A percentile compares a stretch with the other conserved stretches of the same genome.
Conservation (phyloP, 2,329 filamentous ascomycete genomes). For the Calonectria hongkongensis region DNA sequence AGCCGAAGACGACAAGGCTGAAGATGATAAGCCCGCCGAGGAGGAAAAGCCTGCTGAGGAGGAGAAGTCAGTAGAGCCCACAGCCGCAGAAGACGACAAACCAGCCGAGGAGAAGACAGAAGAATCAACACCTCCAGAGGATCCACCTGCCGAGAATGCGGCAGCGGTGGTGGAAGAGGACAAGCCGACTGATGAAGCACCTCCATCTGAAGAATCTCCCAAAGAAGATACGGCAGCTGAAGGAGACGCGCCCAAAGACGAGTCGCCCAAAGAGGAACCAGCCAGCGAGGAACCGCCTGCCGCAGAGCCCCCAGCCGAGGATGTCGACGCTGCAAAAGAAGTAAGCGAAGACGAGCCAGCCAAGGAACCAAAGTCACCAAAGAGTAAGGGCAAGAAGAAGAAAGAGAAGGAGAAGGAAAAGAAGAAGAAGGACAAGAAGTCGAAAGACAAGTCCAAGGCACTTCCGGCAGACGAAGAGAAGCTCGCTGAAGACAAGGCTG, state of each 20-base stretch:
- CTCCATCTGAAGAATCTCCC: slow-evolving; percentile 27
- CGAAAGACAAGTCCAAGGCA: slow-evolving; percentile 18
- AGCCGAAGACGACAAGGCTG: slow-evolving; percentile 12
- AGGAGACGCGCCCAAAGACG: slow-evolving; percentile 30
- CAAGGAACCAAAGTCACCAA: slow-evolving; percentile 35
- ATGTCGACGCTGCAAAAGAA: slow-evolving; percentile 18
- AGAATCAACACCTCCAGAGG: slow-evolving; percentile 13
- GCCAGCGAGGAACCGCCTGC: slow-evolving; percentile 29
- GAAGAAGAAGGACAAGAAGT: slow-evolving; percentile 70
- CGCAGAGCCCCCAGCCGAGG: slow-evolving; percentile 26
- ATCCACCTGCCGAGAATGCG: slow-evolving; percentile 26
- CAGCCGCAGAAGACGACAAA: slow-evolving; percentile 24
- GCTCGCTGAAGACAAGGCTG: slow-evolving; percentile 1
- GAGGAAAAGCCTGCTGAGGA: slow-evolving; percentile 34
- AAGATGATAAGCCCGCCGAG: slow-evolving; percentile 34
- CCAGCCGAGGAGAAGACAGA: slow-evolving; percentile 27
- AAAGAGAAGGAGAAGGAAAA: slow-evolving; percentile 49
- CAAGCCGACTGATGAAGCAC: slow-evolving; percentile 34
- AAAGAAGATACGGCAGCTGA: slow-evolving; percentile 38
- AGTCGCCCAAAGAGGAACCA: slow-evolving; percentile 33
- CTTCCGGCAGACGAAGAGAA: slow-evolving; percentile 21
- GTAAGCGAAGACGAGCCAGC: slow-evolving; percentile 10
- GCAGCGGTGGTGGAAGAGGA: slow-evolving; percentile 41
- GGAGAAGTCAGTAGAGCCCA: slow-evolving; percentile 29
- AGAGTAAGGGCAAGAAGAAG: slow-evolving; percentile 47